Percentiles rank a stretch among this genome's conserved stretches.
phyloP scores from a whole-genome alignment of 139 green algal species.

The Chlamydomonas sp. region DNA sequence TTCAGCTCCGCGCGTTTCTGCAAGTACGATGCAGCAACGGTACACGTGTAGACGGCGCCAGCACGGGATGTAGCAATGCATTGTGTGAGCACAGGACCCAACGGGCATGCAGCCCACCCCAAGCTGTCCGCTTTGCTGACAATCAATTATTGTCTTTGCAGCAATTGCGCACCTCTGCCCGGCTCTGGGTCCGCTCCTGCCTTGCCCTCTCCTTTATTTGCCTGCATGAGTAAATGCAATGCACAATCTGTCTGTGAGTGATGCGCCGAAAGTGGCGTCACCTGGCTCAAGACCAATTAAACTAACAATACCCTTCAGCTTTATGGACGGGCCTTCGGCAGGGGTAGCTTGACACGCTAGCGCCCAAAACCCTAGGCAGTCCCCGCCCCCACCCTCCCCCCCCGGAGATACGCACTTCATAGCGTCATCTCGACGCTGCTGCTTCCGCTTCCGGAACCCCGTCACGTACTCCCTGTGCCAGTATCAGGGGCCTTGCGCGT shows the following conservation, averaged over 20 bases:
- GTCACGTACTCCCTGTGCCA: slow-evolving; percentile 72
- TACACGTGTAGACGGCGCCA: too few relatives aligned
- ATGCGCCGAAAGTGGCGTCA: neutral
- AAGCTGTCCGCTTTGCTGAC: neutral
- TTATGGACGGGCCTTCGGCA: too few relatives aligned
- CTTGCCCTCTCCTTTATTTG: slow-evolving; percentile 56
- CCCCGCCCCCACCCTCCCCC: neutral
- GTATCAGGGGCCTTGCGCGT: too few relatives aligned
- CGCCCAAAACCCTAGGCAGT: too few relatives aligned
- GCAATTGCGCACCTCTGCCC: slow-evolving; percentile 59
- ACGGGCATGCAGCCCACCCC: neutral
- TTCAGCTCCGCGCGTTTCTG: slow-evolving; percentile 66
- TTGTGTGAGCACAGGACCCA: too few relatives aligned
- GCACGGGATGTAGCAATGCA: too few relatives aligned
- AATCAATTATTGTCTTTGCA: neutral
- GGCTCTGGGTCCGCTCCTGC: slow-evolving; percentile 58
- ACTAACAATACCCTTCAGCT: neutral
- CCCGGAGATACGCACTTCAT: slow-evolving; percentile 44
- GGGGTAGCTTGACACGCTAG: too few relatives aligned
- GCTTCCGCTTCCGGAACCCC: slow-evolving; percentile 78
- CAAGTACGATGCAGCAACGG: neutral
- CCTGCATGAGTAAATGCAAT: slow-evolving; percentile 26
- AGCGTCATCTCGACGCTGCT: slow-evolving; percentile 72
- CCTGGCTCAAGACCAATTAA: neutral
- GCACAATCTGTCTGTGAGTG: neutral